These are phyloP conservation scores for Kockovaella imperatae DNA, from an alignment of 768 basidiomycete genomes.

Conservation along the genomic window DNA sequence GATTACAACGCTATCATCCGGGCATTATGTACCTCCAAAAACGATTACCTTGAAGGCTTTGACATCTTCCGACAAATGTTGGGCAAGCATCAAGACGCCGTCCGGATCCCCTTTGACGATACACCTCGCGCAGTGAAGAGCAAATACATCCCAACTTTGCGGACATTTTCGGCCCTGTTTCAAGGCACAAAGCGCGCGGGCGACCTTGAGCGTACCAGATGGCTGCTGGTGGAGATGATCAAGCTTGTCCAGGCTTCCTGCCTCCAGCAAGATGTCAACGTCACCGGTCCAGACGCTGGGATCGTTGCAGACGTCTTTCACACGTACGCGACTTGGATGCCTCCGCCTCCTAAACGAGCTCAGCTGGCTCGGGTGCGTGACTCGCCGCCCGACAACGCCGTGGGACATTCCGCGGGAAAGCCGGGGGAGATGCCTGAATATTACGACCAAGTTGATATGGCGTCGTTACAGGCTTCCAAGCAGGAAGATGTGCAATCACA, in stretches of 20 bases:
- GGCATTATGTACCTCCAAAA: conserved; percentile 57
- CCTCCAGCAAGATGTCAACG: background rate
- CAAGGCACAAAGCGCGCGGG: conserved; percentile 83
- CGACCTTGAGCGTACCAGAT: conserved; percentile 71
- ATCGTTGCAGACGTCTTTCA: conserved; percentile 79
- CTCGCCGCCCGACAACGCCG: background rate
- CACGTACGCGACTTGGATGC: conserved; percentile 71
- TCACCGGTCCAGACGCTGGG: conserved; percentile 52
- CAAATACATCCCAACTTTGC: conserved; percentile 52
- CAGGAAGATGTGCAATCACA: background rate
- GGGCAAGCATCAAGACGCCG: conserved; percentile 62
- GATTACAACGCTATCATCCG: conserved; percentile 77
- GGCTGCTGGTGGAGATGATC: conserved; percentile 84
- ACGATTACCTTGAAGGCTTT: conserved; percentile 73
- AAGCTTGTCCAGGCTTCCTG: conserved; percentile 25
- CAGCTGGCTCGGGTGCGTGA: conserved; percentile 3
- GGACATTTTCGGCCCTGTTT: conserved; percentile 73
- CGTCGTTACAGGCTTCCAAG: background rate
- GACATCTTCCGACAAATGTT: conserved; percentile 80
- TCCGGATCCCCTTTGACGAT: conserved; percentile 31
- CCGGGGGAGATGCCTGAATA: background rate
- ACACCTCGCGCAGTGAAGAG: conserved; percentile 41
- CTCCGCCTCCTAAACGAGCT: conserved; percentile 47
- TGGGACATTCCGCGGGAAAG: conserved; percentile 9
- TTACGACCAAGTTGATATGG: background rate